Percentiles rank a stretch among this genome's conserved stretches.
These are phyloP conservation scores for Eucalyptus caleyi DNA, from an alignment of 345 rosid species.

Conservation along the genomic window DNA sequence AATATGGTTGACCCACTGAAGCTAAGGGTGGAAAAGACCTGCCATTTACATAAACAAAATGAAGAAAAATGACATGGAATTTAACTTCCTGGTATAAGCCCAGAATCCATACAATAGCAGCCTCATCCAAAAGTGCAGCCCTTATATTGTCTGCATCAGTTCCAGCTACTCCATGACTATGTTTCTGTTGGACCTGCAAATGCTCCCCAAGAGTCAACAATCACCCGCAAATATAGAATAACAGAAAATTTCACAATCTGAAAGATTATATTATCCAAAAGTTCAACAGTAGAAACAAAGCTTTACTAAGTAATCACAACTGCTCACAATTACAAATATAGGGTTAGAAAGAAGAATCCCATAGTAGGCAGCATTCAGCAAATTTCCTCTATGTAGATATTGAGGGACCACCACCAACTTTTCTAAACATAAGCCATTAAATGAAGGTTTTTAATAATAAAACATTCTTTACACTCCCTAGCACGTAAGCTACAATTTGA, in stretches of 20 bases:
- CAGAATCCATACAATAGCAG: constrained; percentile 58
- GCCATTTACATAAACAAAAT: constrained; percentile 9
- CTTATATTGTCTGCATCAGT: constrained; percentile 64
- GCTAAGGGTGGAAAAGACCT: constrained; percentile 94
- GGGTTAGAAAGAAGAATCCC: background rate
- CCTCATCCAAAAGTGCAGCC: constrained; percentile 72
- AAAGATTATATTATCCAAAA: background rate
- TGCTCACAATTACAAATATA: background rate
- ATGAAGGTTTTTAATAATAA: background rate
- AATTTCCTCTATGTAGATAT: background rate
- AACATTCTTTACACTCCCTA: background rate
- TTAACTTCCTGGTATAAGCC: background rate
- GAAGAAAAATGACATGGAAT: background rate
- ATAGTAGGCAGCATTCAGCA: background rate
- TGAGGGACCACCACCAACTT: background rate
- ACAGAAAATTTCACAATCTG: background rate
- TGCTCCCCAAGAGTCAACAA: background rate
- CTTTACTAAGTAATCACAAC: background rate
- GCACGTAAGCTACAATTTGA: background rate
- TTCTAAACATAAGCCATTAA: background rate
- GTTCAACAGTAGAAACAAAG: background rate
- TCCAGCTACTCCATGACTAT: constrained; percentile 58
- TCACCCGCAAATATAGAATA: background rate
- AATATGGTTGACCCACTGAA: constrained; percentile 84
- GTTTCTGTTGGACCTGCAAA: constrained; percentile 77